These are phyloP conservation scores for Theileria luwenshuni DNA, from an alignment of 169 alveolate genomes.

Conservation along the genomic window DNA sequence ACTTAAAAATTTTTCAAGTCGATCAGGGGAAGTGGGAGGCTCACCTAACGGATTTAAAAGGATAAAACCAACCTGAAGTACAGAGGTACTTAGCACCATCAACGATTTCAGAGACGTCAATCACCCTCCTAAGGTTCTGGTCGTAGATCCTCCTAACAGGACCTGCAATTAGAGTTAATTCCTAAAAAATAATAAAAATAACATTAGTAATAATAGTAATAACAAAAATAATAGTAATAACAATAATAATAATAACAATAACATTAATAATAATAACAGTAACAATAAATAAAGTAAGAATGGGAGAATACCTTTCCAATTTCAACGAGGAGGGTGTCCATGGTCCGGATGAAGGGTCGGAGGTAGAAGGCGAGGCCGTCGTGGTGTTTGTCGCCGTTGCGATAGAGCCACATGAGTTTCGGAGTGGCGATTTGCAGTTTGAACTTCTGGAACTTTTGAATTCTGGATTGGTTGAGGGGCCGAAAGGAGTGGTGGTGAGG, in stretches of 20 bases:
- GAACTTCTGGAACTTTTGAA: constrained; percentile 81
- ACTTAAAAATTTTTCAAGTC: constrained; percentile 79
- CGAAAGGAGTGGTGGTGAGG: constrained; percentile 46
- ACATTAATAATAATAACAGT: neutral
- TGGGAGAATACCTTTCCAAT: constrained; percentile 70
- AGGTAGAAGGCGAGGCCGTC: constrained; percentile 84
- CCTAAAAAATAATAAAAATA: constrained; percentile 4
- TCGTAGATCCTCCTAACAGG: constrained; percentile 86
- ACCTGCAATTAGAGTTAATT: constrained; percentile 80
- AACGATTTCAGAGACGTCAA: constrained; percentile 73
- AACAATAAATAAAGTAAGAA: neutral
- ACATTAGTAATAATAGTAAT: neutral
- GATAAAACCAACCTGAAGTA: constrained; percentile 76
- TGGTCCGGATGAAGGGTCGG: constrained; percentile 75
- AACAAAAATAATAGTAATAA: neutral
- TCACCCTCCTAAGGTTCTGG: constrained; percentile 80
- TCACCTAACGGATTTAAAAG: constrained; percentile 71
- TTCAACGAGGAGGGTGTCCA: constrained; percentile 77
- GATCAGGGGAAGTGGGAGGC: constrained; percentile 84
- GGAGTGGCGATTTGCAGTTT: constrained; percentile 84
- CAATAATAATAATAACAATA: neutral
- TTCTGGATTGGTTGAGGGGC: constrained; percentile 71
- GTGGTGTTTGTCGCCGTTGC: constrained; percentile 88
- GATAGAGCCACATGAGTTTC: constrained; percentile 84
- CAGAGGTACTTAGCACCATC: constrained; percentile 89